Evolutionary conservation across 495 filamentous ascomycete genomes (phyloP), one percentile per base, ranked within the genome.

Genomic region (Lophiostoma macrostomum): DNA sequence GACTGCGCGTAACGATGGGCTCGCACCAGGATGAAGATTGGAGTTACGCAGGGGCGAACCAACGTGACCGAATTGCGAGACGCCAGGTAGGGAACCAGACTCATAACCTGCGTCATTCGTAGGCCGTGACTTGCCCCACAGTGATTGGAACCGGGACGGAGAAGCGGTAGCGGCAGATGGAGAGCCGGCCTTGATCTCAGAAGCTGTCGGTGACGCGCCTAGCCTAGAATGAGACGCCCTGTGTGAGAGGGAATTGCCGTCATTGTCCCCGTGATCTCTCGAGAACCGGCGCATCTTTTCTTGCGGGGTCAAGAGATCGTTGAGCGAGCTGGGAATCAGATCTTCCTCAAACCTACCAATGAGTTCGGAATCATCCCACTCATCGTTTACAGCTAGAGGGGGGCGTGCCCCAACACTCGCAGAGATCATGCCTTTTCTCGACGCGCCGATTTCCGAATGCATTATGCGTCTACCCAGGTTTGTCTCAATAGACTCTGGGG

Each of bases 41-140:
- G 91, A 93, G 68, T 96, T 94, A 36, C 93, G 88, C 7, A 98
- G 78, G 20, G 93, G 93, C 31, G 94, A 97, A 19, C 94, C 93
- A 42, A 97, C 85, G 58, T 95, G 90, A 27, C 88, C 86, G 63
- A 95, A 85, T 1, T 79, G 82, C 11, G 83, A 82, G 24, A 67
- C 66, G 28, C 55, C 58, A 7, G 69, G 45, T 27, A 62, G 24
- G 3, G 60, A 63, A 6, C 60, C 60, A 24, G 55, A 47, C 34
- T 63, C 60, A 8, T 53, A 69, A 27, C 73, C 69, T 27, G 16
- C 48, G 34, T 77, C 74, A 55, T 46, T 8, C 19, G 87, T 52
- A n/a, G 41, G 86, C 78, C 16, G 84, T 74, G 39, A 34, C 8
- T 66, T 64, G 53, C 85, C 83, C 71, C 95, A 95, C 6, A 96